A percentile compares a stretch with the other conserved stretches of the same genome.
Conservation (phyloP, 352 stramenopile species). For the Phytophthora pinifolia region DNA sequence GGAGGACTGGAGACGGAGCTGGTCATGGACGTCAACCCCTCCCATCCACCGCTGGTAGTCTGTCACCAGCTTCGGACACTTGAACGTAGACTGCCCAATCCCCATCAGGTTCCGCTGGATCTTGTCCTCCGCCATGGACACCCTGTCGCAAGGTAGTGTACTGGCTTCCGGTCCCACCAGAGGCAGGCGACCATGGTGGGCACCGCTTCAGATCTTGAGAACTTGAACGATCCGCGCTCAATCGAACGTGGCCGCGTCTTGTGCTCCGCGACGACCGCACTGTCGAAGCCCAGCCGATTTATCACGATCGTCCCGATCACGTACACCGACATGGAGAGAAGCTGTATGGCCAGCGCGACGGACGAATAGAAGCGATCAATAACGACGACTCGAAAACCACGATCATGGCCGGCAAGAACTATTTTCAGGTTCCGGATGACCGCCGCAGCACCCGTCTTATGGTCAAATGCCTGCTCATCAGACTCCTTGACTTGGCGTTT, state of each 20-base stretch:
- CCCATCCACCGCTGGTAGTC: constrained; percentile 35
- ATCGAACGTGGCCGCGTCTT: no score
- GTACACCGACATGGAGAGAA: constrained; percentile 31
- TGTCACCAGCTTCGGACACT: constrained; percentile 20
- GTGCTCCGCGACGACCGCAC: no score
- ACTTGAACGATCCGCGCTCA: constrained; percentile 21
- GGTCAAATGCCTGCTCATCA: no score
- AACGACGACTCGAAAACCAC: no score
- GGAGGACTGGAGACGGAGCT: no score
- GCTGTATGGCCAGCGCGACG: constrained; percentile 14
- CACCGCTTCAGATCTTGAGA: constrained; percentile 6
- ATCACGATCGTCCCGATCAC: no score
- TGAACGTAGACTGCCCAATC: constrained; percentile 3
- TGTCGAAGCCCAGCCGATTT: no score
- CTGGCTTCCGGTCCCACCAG: constrained; percentile 37
- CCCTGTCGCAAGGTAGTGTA: constrained; percentile 33
- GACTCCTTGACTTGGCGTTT: no score
- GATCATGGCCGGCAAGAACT: no score
- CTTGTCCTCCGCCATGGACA: constrained; percentile 1
- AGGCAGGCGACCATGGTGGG: constrained; percentile 17
- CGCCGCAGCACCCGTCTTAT: constrained; percentile 10
- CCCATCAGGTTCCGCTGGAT: constrained; percentile 26
- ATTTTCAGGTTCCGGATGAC: no score
- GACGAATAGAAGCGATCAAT: constrained; percentile 32
- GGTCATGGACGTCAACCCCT: no score